Base-by-base conservation (phyloP, 768 basidiomycete genomes). In the Rhizopogon roseolus region DNA sequence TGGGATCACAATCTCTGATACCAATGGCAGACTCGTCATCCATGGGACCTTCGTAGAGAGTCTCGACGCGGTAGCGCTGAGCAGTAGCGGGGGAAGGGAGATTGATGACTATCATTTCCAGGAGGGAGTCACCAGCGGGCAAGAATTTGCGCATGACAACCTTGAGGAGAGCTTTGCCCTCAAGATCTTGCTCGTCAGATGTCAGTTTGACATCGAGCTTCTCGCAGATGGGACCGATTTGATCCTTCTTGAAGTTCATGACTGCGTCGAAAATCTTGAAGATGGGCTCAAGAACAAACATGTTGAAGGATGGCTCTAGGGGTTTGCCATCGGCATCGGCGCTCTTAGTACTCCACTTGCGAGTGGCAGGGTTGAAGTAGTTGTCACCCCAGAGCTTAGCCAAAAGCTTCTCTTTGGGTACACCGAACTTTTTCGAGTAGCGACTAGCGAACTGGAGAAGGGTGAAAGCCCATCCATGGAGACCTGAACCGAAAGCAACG, bases 51-150 rank as follows among this genome's bases (percentile, higher is more conserved):
- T 99, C 97, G 74, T 99, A 98, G 58, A 99, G 87, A 62, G 97
- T 98, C 81, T 98, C 94, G 53, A 97, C 95, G 81, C 97, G 95
- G 76, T 98, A 98, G 52, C 88, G 84, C 75, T 99, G 97, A 57
- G 97, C 97, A 58, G 96, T 98, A 54, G 85, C 86, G 54, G 95
- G 96, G 22, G 97, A 99, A 42, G 97, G 96, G 60, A 99, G 86
- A 78, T 98, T 93, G 75, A 99, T 92, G 80, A 98, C 94, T 74
- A 98, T 98, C 97, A 99, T 99, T 82, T 98, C 97, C 76, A 99
- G 72, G 63, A 99, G 86, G 43, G 95, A 88, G 75, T 99, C 97
- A 67, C 97, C 97, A 59, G 97, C 97, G 68, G 97, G 97, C 62
- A 98, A 80, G 90, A 98, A 99, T 76, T 97, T 97, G 75, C 94